A percentile compares a stretch with the other conserved stretches of the same genome.
Conservation (phyloP, 1,284 basidiomycete species). For the Ustilago lituana region DNA sequence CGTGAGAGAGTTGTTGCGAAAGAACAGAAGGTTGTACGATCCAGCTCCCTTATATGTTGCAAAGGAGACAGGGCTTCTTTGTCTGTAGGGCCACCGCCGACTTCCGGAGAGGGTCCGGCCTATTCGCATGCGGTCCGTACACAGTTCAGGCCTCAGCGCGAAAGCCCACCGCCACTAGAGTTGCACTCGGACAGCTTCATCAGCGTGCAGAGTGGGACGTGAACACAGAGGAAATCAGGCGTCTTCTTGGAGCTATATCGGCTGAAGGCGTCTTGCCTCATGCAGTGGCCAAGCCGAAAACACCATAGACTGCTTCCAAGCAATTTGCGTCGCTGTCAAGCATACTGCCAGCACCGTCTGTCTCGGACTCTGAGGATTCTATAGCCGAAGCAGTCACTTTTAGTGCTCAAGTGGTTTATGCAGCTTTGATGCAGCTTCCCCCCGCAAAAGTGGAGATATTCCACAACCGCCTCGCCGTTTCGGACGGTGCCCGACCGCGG, state of each 20-base stretch:
- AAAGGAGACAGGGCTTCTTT: not conserved
- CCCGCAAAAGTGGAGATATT: constrained; percentile 15
- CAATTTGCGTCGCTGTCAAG: too few relatives aligned
- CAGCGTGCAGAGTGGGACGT: constrained; percentile 5
- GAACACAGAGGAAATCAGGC: not conserved
- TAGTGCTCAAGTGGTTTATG: not conserved
- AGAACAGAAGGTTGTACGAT: too few relatives aligned
- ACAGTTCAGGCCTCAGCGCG: too few relatives aligned
- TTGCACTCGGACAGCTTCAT: too few relatives aligned
- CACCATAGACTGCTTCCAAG: not conserved
- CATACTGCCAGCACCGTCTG: not conserved
- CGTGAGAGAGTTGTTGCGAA: not conserved
- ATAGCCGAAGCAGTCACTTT: too few relatives aligned
- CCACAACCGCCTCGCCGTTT: constrained; percentile 2
- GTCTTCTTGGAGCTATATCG: too few relatives aligned
- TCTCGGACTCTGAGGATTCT: too few relatives aligned
- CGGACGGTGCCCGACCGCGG: constrained; percentile 35
- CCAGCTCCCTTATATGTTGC: not conserved
- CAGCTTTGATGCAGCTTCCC: not conserved
- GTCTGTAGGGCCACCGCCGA: not conserved
- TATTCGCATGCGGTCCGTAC: constrained; percentile 16
- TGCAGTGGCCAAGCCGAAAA: not conserved
- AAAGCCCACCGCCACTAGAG: too few relatives aligned
- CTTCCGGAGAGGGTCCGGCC: constrained; percentile 19
- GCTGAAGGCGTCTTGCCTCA: not conserved